Evolutionary conservation across 2,329 filamentous ascomycete species (phyloP), one percentile per base, ranked within the genome.

Genomic region (Alternaria brassicae): DNA sequence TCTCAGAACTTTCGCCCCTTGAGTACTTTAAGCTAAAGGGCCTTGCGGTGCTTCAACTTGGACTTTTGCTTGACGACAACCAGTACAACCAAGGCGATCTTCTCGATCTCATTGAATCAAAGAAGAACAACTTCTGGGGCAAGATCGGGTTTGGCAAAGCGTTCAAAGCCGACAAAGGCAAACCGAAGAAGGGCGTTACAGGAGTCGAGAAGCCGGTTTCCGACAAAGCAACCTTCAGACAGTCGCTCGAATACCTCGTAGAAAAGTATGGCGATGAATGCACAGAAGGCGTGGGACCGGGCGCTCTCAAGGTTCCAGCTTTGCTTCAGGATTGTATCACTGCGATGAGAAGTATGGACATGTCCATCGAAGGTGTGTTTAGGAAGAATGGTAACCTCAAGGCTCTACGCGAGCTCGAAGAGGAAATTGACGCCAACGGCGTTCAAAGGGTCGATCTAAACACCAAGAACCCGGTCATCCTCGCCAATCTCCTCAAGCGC

Each of bases 321-420:
- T 84, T 99, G 52, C 86, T 99, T n/a, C 94, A 98, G 72, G 94
- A 97, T 75, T 89, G 94, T 48, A 90, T 99, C 36, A 91, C 91
- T 4, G 93, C 93, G 12, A 97, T 99, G 92, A 89, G 93, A 70
- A 95, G 94, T 79, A 98, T 99, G 92, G 95, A 99, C 77, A 93
- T 99, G 82, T 98, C 94, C 2, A 92, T 99, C 1, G 95, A 99
- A 78, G 95, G 95, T 71, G 93, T 99, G 21, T 99, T 99, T 86
- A 89, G 95, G 69, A 99, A 99, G 85, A 99, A 98, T 72, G 95
- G 95, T 70, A 99, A 98, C 78, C 97, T 99, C 81, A 94, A 95
- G 78, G 91, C 93, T 68, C 84, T 97, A 42, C 92, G 91, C 68
- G 93, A 97, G 62, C 83, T 96, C 6, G 89, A 92, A 37, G 92